Conservation (phyloP, 805 yeast species). For the Candida suzukii region DNA sequence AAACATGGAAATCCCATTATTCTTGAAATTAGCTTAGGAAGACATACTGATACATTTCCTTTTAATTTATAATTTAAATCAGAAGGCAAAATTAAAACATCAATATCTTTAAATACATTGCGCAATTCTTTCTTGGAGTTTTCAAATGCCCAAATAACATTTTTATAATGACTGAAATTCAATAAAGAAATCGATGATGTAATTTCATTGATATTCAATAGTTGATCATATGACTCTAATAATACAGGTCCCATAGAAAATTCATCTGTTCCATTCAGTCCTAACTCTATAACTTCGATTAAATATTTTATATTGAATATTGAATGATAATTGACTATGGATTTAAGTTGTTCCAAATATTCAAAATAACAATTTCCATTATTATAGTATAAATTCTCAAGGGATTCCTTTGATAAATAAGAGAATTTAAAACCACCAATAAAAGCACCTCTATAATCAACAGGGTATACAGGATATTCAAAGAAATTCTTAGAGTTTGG, state of each 20-base stretch:
- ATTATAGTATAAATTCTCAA: no score
- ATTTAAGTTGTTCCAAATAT: no score
- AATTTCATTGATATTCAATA: not conserved
- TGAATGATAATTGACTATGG: no score
- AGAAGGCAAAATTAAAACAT: constrained; percentile 3
- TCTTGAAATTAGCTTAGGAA: constrained; percentile 3
- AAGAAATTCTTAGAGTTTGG: constrained; percentile 6
- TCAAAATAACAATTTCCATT: no score
- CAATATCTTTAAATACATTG: not conserved
- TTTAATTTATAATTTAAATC: not conserved
- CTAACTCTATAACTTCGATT: not conserved
- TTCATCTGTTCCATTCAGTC: not conserved
- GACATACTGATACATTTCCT: not conserved
- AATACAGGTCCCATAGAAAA: not conserved
- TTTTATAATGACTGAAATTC: not conserved
- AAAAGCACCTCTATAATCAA: constrained; percentile 8
- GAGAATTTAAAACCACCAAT: constrained; percentile 5
- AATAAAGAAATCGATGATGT: no score
- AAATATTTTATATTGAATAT: not conserved
- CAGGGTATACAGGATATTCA: constrained; percentile 6
- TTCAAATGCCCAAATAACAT: not conserved
- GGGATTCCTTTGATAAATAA: not conserved
- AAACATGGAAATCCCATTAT: constrained; percentile 8
- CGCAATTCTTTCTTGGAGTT: constrained; percentile 1
- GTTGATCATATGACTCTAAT: not conserved